Percentiles rank a stretch among this genome's conserved stretches.
phyloP scores from a whole-genome alignment of 495 filamentous ascomycete genomes.

The Chaetomium cochliodes region DNA sequence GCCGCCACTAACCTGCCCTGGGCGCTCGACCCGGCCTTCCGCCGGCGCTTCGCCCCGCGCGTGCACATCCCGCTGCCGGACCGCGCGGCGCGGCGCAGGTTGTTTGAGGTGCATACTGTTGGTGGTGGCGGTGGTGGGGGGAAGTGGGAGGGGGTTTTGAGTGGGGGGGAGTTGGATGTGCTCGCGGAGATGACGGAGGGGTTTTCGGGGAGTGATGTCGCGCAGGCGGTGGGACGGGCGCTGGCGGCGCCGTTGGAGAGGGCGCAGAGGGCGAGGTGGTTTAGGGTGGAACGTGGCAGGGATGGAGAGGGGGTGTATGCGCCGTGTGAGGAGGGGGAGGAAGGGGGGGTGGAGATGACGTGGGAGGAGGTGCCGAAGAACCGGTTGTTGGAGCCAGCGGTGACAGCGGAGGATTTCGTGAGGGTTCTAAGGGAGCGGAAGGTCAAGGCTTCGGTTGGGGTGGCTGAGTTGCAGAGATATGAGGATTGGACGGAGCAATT shows the following conservation, averaged over 20 bases:
- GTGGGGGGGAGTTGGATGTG: conserved; percentile 64
- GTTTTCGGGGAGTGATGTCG: conserved; percentile 92
- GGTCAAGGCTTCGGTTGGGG: conserved; percentile 79
- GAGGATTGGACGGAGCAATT: conserved; percentile 91
- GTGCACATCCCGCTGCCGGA: conserved; percentile 91
- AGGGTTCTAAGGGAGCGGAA: conserved; percentile 66
- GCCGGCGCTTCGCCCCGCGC: conserved; percentile 85
- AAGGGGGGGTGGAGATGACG: conserved; percentile 76
- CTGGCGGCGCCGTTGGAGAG: conserved; percentile 89
- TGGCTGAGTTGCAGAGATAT: conserved; percentile 73
- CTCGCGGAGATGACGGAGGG: conserved; percentile 78
- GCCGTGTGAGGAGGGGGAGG: conserved; percentile 82
- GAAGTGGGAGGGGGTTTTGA: conserved; percentile 62
- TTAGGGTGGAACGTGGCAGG: conserved; percentile 55
- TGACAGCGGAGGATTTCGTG: conserved; percentile 83
- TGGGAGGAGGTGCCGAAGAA: conserved; percentile 83
- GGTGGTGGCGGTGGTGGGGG: no score
- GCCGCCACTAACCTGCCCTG: conserved; percentile 96
- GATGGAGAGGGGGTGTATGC: conserved; percentile 58
- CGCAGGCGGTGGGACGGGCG: conserved; percentile 86
- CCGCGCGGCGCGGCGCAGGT: conserved; percentile 74
- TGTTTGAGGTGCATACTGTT: conserved; percentile 88
- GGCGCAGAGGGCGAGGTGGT: conserved; percentile 91
- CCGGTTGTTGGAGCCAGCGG: conserved; percentile 71
- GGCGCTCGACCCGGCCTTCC: conserved; percentile 90